Evolutionary conservation across 2,329 filamentous ascomycete species (phyloP).

Genomic region (Podosphaera fusca): DNA sequence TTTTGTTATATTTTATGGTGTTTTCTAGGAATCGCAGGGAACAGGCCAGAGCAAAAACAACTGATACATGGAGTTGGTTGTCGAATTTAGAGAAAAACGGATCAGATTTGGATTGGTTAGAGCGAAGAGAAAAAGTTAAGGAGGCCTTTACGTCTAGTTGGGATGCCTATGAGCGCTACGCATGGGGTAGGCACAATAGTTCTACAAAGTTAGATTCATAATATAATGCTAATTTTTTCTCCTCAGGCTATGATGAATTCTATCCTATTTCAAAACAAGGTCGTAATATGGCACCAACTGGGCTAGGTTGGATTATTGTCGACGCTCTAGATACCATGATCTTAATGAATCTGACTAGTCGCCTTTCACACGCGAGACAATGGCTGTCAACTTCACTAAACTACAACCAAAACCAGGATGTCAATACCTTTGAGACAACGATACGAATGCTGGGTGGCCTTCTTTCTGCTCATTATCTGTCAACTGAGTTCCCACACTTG

Average conservation of each 20-base stretch:
- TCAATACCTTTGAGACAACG: conserved; percentile 94
- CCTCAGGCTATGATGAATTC: conserved; percentile 58
- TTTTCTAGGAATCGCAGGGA: not conserved
- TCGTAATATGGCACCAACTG: conserved; percentile 64
- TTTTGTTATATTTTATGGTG: conserved; percentile 43
- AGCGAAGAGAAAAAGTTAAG: conserved; percentile 57
- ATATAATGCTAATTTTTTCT: conserved; percentile 14
- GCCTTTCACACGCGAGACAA: conserved; percentile 61
- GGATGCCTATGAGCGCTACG: conserved; percentile 79
- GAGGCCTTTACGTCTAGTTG: conserved; percentile 83
- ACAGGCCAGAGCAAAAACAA: conserved; percentile 2
- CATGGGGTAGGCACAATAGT: conserved; percentile 44
- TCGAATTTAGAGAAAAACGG: conserved; percentile 23
- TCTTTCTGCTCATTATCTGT: conserved; percentile 85
- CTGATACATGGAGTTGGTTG: conserved; percentile 32
- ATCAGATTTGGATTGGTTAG: conserved; percentile 44
- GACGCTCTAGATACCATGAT: conserved; percentile 93
- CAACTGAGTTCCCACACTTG: conserved; percentile 56
- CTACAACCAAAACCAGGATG: conserved; percentile 83
- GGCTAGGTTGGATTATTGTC: conserved; percentile 94
- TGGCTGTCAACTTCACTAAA: conserved; percentile 66
- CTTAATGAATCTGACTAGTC: conserved; percentile 85
- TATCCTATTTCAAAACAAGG: conserved; percentile 61
- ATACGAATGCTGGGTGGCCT: conserved; percentile 93
- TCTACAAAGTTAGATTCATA: not conserved